A percentile compares a stretch with the other conserved stretches of the same genome.
Conservation (phyloP, 2,329 filamentous ascomycete genomes). For the Penicillium sp. region DNA sequence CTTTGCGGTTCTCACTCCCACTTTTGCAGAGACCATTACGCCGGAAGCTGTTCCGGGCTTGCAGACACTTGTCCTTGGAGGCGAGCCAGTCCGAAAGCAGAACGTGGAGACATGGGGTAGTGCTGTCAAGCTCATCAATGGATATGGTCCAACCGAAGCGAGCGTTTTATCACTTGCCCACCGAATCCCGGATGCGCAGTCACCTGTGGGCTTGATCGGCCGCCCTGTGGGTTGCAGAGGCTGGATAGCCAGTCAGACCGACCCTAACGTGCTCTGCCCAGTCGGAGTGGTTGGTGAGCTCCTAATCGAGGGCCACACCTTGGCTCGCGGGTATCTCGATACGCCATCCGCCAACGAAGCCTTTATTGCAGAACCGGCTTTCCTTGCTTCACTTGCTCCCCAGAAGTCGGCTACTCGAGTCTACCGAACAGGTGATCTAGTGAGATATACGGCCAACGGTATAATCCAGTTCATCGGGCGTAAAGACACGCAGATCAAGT, state of each 20-base stretch:
- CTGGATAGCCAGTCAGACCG: constrained; percentile 4
- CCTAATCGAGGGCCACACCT: constrained; percentile 2
- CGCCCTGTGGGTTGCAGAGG: background rate
- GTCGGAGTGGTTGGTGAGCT: background rate
- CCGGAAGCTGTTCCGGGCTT: constrained; percentile 2
- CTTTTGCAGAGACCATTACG: background rate
- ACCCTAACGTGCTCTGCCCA: background rate
- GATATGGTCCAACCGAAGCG: constrained; percentile 4
- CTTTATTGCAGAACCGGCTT: background rate
- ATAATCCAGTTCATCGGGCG: background rate
- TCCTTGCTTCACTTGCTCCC: background rate
- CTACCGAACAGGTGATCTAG: background rate
- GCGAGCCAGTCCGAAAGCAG: constrained; percentile 1
- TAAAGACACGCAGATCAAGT: constrained; percentile 3
- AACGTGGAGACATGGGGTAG: background rate
- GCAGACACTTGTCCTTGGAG: constrained; percentile 1
- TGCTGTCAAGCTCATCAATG: background rate
- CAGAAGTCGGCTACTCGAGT: background rate
- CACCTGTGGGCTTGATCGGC: background rate
- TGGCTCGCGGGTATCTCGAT: constrained; percentile 2
- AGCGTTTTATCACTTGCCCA: no score
- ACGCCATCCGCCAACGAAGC: background rate
- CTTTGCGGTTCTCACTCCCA: background rate
- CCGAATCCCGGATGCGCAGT: background rate
- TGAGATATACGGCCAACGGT: background rate